Evolutionary conservation across 352 stramenopile genomes (phyloP).

Genomic region (Hyaloperonospora brassicae): DNA sequence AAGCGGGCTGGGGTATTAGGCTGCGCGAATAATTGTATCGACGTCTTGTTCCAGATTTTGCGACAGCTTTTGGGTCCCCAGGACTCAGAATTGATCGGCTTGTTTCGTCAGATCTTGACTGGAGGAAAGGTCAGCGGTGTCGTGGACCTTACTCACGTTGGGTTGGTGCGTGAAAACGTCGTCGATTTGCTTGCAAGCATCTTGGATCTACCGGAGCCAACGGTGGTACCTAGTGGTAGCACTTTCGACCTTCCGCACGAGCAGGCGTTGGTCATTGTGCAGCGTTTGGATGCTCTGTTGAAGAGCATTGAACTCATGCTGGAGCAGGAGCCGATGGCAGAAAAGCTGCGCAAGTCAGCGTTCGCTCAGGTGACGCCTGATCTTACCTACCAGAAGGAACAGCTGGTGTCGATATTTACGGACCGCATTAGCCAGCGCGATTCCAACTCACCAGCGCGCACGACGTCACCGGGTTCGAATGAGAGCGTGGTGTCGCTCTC

Average conservation of each 20-base stretch:
- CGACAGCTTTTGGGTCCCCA: constrained; percentile 65
- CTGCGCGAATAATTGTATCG: constrained; percentile 69
- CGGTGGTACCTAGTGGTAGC: constrained; percentile 41
- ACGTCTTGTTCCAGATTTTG: constrained; percentile 78
- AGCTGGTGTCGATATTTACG: constrained; percentile 66
- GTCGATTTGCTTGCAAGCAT: constrained; percentile 80
- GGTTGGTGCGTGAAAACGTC: constrained; percentile 72
- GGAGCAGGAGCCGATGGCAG: constrained; percentile 82
- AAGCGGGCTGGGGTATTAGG: constrained; percentile 65
- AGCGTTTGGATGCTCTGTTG: constrained; percentile 64
- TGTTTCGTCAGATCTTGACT: constrained; percentile 63
- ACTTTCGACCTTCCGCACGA: constrained; percentile 62
- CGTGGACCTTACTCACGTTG: constrained; percentile 69
- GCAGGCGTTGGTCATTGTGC: constrained; percentile 66
- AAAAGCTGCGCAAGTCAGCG: constrained; percentile 68
- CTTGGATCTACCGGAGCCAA: constrained; percentile 73
- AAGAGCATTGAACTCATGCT: constrained; percentile 83
- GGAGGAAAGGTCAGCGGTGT: constrained; percentile 38
- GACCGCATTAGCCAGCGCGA: constrained; percentile 57
- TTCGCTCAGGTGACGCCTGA: constrained; percentile 75
- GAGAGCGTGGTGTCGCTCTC: constrained; percentile 72
- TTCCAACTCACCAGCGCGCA: constrained; percentile 32
- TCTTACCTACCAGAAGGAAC: constrained; percentile 69
- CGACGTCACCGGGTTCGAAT: constrained; percentile 61
- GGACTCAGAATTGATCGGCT: constrained; percentile 50